phyloP scores from a whole-genome alignment of 495 filamentous ascomycete genomes.

The Chaetomium tenue region DNA sequence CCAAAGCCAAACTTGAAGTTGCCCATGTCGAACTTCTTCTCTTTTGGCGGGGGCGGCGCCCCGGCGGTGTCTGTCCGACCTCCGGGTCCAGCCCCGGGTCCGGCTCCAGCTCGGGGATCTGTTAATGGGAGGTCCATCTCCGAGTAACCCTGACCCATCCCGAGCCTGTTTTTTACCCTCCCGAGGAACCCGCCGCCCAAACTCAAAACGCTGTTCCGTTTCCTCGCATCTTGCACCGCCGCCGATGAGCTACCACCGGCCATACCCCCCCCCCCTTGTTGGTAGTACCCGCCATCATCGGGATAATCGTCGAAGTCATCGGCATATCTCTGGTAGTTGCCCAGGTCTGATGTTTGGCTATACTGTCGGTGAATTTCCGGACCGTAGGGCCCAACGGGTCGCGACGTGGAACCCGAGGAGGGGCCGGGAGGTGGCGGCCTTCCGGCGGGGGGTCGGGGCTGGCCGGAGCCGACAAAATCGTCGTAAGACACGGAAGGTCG shows the following conservation, averaged over 20 bases:
- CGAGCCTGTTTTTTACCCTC: slow-evolving; percentile 82
- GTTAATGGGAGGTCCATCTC: slow-evolving; percentile 98
- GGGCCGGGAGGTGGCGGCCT: slow-evolving; percentile 39
- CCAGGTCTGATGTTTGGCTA: slow-evolving; percentile 79
- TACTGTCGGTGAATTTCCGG: slow-evolving; percentile 54
- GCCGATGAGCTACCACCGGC: slow-evolving; percentile 45
- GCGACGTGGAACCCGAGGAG: slow-evolving; percentile 41
- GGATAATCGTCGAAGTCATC: slow-evolving; percentile 73
- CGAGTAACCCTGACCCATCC: slow-evolving; percentile 88
- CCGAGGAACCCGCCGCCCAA: slow-evolving; percentile 85
- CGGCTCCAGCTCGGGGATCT: slow-evolving; percentile 51
- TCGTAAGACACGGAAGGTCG: slow-evolving; percentile 92
- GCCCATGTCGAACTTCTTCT: slow-evolving; percentile 63
- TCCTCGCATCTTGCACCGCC: slow-evolving; percentile 56
- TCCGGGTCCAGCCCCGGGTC: slow-evolving; percentile 1
- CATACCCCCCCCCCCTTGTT: slow-evolving; percentile 59
- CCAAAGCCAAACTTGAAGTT: slow-evolving; percentile 97
- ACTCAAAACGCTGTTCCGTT: slow-evolving; percentile 82
- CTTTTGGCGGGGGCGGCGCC: slow-evolving; percentile 34
- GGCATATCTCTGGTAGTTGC: slow-evolving; percentile 88
- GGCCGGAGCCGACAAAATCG: slow-evolving; percentile 75
- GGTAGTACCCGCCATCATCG: slow-evolving; percentile 70
- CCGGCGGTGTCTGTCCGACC: slow-evolving; percentile 35
- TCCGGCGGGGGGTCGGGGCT: slow-evolving; percentile 43
- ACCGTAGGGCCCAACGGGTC: slow-evolving; percentile 54